phyloP scores from a whole-genome alignment of 192 early-diverging fungal species.

The Gryganskiella cystojenkinii region DNA sequence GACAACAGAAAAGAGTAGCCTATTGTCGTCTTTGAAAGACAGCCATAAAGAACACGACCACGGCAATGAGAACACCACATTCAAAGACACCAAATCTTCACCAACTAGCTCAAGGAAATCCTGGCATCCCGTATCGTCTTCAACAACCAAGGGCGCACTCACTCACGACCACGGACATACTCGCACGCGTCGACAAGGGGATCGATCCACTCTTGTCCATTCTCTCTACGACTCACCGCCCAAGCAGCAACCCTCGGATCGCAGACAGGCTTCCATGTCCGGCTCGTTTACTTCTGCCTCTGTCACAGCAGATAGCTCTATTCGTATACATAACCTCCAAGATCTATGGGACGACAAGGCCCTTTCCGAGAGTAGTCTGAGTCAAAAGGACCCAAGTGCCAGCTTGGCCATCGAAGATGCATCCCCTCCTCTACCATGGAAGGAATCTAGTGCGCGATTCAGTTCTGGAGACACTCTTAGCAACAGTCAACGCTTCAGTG shows the following conservation, averaged over 20 bases:
- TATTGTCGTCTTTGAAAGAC: no score
- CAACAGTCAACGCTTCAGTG: slow-evolving; percentile 29
- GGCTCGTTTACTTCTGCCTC: neutral
- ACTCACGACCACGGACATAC: no score
- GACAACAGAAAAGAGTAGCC: no score
- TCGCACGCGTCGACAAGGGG: slow-evolving; percentile 9
- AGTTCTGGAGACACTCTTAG: slow-evolving; percentile 5
- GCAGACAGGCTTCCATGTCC: slow-evolving; percentile 26
- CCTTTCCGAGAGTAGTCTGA: neutral
- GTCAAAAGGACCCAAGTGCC: neutral
- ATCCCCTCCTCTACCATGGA: slow-evolving; percentile 30
- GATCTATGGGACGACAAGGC: slow-evolving; percentile 16
- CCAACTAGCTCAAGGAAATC: no score
- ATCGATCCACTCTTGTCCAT: slow-evolving; percentile 21
- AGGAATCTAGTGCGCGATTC: slow-evolving; percentile 11
- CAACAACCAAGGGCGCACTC: no score
- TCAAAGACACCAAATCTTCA: no score
- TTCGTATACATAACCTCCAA: slow-evolving; percentile 3
- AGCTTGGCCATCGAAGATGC: slow-evolving; percentile 36
- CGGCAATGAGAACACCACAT: no score
- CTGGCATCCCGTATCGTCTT: no score
- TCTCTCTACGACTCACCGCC: slow-evolving; percentile 40
- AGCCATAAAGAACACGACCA: no score
- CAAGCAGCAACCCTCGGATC: slow-evolving; percentile 5
- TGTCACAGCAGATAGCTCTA: neutral